Conservation (phyloP, 2,329 filamentous ascomycete species). For the Tricladium varicosporioides region DNA sequence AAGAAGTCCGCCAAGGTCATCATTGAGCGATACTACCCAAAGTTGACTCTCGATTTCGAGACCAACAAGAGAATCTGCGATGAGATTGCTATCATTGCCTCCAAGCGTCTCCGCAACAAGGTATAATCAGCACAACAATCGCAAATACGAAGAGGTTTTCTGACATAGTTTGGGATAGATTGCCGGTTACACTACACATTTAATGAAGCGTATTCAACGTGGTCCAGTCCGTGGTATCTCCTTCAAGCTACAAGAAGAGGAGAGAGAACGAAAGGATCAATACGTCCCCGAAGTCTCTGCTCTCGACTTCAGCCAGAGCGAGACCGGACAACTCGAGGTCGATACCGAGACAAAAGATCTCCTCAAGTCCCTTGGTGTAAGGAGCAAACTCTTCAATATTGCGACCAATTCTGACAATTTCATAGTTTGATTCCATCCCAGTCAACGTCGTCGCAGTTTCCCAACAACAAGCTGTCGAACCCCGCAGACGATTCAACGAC, state of each 20-base stretch:
- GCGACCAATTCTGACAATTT: slow-evolving; percentile 30
- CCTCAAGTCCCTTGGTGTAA: slow-evolving; percentile 96
- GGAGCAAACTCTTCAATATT: slow-evolving; percentile 42
- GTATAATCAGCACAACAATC: slow-evolving; percentile 43
- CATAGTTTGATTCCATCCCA: slow-evolving; percentile 92
- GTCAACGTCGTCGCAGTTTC: slow-evolving; percentile 92
- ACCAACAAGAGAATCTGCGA: slow-evolving; percentile 99
- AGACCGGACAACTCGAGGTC: slow-evolving; percentile 90
- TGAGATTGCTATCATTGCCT: slow-evolving; percentile 99
- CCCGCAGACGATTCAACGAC: slow-evolving; percentile 75
- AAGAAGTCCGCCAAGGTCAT: slow-evolving; percentile 86
- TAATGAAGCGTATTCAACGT: slow-evolving; percentile 99
- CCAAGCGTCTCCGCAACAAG: slow-evolving; percentile 99
- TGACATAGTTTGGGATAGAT: slow-evolving; percentile 53
- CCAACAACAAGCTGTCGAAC: slow-evolving; percentile 84
- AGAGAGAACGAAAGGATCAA: slow-evolving; percentile 99
- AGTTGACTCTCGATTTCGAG: slow-evolving; percentile 99
- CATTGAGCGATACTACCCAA: slow-evolving; percentile 98
- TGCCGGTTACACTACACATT: slow-evolving; percentile 95
- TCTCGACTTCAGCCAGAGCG: slow-evolving; percentile 95
- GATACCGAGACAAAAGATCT: slow-evolving; percentile 98
- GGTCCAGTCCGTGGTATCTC: slow-evolving; percentile 99
- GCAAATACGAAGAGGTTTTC: not conserved
- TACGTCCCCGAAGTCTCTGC: slow-evolving; percentile 99
- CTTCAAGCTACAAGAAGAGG: slow-evolving; percentile 99